Base-by-base conservation (phyloP, 139 green algal genomes). In the Auxenochlorella protothecoides region DNA sequence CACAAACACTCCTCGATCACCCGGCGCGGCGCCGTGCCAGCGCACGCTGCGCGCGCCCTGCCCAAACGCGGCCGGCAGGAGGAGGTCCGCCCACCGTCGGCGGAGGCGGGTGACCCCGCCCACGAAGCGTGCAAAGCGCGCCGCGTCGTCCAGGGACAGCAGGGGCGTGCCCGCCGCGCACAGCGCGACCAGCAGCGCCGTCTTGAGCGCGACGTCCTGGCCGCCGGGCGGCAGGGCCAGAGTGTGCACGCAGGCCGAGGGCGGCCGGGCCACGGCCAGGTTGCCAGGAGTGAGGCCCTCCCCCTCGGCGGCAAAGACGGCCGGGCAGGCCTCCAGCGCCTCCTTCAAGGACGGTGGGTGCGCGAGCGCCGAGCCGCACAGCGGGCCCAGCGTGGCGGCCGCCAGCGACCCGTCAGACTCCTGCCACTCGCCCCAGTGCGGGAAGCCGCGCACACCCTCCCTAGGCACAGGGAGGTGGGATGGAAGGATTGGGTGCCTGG, bases 361-460 rank as follows among this genome's bases (percentile, higher is more conserved):
- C 1, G 27, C 27, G 27, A 44, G 27, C 27, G 27, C 27, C 27
- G 27, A 44, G 27, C 27, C 27, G 27, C 27, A 44, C 27, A 44
- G 27, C 27, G 27, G 0, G 3, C 70, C 63, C 4, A 68, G 27
- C 6, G 81, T 44, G 70, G 81, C 76, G 8, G 13, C 57, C 4
- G 65, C 52, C 64, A 84, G 86, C 27, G 55, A 60, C 13, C 67
- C 66, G 70, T 86, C 82, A 64, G 72, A 69, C 72, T 89, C 72
- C 63, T 69, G 64, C 79, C 83, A 87, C 44, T 66, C 55, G 53
- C 74, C 84, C 76, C 77, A 84, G 77, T 89, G 84, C 0, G 84
- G 84, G 68, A 89, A 89, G 11, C 84, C 84, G 5, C 84, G 76
- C 15, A 27, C 54, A 16, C 84, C 84, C 8, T 55, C 27, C 8